Evolutionary conservation across 2,329 filamentous ascomycete species (phyloP).

Genomic region (Fusarium brachygibbosum): DNA sequence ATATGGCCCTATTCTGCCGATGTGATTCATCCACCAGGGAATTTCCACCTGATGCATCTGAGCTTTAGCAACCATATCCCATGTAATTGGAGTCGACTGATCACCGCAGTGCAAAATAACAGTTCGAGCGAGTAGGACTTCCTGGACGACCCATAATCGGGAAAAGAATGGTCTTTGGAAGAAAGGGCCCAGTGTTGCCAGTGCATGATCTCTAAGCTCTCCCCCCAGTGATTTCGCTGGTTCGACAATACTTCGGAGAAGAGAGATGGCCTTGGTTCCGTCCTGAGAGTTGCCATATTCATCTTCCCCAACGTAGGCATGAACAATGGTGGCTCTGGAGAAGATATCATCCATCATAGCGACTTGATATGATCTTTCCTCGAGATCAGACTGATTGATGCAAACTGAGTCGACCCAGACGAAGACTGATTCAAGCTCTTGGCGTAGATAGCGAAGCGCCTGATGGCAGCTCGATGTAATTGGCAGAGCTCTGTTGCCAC

Average conservation of each 20-base stretch:
- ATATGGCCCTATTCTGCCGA: constrained; percentile 14
- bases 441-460: constrained; percentile 18
- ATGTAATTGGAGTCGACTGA: neutral
- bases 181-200: neutral
- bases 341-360: constrained; percentile 29
- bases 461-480: constrained; percentile 30
- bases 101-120: constrained; percentile 21
- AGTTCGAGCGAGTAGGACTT: constrained; percentile 19
- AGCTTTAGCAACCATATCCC: constrained; percentile 1
- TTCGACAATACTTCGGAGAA: neutral
- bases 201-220: neutral
- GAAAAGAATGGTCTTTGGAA: constrained; percentile 28
- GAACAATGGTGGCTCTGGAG: constrained; percentile 17
- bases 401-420: constrained; percentile 36
- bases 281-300: neutral
- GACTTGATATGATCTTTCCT: constrained; percentile 33
- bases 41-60: neutral
- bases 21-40: constrained; percentile 19
- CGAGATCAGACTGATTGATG: constrained; percentile 24
- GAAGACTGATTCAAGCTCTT: neutral
- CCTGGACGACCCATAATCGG: constrained; percentile 31
- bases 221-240: neutral
- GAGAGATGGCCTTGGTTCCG: constrained; percentile 2
- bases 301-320: constrained; percentile 28
- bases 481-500: constrained; percentile 21